These are phyloP conservation scores for Myxozyma nipponensis DNA, from an alignment of 805 yeast species.

Conservation along the genomic window DNA sequence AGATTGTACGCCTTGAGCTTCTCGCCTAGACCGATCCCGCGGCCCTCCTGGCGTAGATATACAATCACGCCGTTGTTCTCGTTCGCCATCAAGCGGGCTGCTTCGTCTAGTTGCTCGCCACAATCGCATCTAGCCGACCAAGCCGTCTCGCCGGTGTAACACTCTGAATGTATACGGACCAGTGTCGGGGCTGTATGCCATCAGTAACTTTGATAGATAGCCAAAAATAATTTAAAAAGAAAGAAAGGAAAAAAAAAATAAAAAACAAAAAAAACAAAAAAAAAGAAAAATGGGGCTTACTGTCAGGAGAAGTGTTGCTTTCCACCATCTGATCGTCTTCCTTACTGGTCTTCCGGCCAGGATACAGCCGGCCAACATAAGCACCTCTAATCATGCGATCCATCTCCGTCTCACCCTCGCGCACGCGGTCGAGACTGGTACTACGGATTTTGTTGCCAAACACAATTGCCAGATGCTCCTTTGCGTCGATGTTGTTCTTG, in stretches of 20 bases:
- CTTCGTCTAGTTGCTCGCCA: slow-evolving; percentile 98
- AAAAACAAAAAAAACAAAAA: neutral
- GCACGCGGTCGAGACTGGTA: slow-evolving; percentile 56
- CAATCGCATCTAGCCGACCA: slow-evolving; percentile 99
- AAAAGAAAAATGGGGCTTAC: slow-evolving; percentile 1
- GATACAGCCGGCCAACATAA: slow-evolving; percentile 81
- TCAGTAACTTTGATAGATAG: neutral
- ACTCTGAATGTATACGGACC: slow-evolving; percentile 92
- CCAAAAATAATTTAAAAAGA: neutral
- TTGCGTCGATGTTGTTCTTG: slow-evolving; percentile 76
- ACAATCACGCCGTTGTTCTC: slow-evolving; percentile 91
- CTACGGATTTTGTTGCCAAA: slow-evolving; percentile 91
- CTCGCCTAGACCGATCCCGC: slow-evolving; percentile 98
- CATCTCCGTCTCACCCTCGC: slow-evolving; percentile 73
- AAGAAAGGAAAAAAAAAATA: neutral
- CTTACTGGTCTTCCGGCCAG: slow-evolving; percentile 67
- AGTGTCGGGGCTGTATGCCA: slow-evolving; percentile 39
- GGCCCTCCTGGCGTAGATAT: slow-evolving; percentile 93
- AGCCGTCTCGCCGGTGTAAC: slow-evolving; percentile 98
- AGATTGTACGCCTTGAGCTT: slow-evolving; percentile 93
- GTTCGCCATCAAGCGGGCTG: slow-evolving; percentile 86
- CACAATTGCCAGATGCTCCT: slow-evolving; percentile 95
- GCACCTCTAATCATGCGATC: slow-evolving; percentile 99
- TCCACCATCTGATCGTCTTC: slow-evolving; percentile 16
- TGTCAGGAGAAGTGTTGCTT: slow-evolving; percentile 8